Conservation (phyloP, 2,329 filamentous ascomycete species). For the Aureobasidium melanogenum region DNA sequence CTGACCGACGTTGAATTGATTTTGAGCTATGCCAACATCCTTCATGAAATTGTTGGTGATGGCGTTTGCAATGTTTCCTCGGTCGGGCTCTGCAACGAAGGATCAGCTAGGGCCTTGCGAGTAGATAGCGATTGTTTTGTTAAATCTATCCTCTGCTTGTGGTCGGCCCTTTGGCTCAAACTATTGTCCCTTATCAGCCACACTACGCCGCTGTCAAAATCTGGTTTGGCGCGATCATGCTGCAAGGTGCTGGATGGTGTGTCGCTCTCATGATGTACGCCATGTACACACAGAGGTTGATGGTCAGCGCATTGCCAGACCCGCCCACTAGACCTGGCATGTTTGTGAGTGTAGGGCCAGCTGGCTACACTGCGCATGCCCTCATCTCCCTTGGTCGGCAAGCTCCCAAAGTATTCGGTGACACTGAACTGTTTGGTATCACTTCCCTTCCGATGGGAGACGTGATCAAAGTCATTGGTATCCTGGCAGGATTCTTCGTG, state of each 20-base stretch:
- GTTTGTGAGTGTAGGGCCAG: constrained; percentile 45
- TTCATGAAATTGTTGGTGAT: constrained; percentile 25
- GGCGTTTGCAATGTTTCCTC: constrained; percentile 26
- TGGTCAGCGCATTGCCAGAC: constrained; percentile 34
- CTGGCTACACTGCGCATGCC: constrained; percentile 35
- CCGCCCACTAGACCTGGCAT: constrained; percentile 37
- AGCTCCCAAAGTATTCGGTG: constrained; percentile 27
- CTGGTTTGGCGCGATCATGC: constrained; percentile 34
- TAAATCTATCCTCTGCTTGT: constrained; percentile 28
- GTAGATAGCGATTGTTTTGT: not conserved
- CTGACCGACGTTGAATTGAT: constrained; percentile 27
- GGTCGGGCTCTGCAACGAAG: constrained; percentile 19
- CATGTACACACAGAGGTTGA: constrained; percentile 34
- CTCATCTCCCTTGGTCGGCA: constrained; percentile 38
- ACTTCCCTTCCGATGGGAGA: constrained; percentile 27
- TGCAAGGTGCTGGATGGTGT: constrained; percentile 38
- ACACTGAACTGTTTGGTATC: constrained; percentile 26
- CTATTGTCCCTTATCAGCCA: constrained; percentile 27
- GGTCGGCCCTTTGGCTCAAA: constrained; percentile 30
- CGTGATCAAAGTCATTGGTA: constrained; percentile 32
- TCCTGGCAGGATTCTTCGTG: constrained; percentile 36
- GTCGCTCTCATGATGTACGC: constrained; percentile 38
- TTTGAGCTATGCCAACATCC: constrained; percentile 24
- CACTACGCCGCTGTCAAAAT: constrained; percentile 28
- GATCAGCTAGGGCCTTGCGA: not conserved